Evolutionary conservation across 768 basidiomycete genomes (phyloP).

Genomic region (Collybia nuda): DNA sequence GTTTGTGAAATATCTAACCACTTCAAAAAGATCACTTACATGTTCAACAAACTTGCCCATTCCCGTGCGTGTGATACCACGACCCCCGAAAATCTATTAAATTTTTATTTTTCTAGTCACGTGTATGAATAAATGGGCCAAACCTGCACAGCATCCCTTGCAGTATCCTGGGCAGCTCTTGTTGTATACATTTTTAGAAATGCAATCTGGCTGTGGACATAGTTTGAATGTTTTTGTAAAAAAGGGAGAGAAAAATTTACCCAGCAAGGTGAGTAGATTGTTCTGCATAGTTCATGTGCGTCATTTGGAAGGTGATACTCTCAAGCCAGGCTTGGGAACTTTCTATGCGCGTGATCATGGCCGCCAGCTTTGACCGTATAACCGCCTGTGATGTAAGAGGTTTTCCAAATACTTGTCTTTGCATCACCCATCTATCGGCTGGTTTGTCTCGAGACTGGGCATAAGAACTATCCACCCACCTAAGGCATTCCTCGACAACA

Average conservation of each 20-base stretch:
- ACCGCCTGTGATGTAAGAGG: conserved; percentile 80
- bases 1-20: background rate
- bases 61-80: conserved; percentile 81
- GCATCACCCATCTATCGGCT: conserved; percentile 66
- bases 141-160: conserved; percentile 45
- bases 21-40: conserved; percentile 29
- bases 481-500: conserved; percentile 79
- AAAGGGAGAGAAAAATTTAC: conserved; percentile 28
- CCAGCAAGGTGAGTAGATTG: conserved; percentile 74
- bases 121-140: background rate
- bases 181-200: conserved; percentile 71
- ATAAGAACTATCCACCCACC: conserved; percentile 36
- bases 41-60: conserved; percentile 79
- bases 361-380: conserved; percentile 82
- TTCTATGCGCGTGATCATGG: conserved; percentile 77
- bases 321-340: conserved; percentile 75
- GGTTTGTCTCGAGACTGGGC: background rate
- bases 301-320: conserved; percentile 84
- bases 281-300: conserved; percentile 78
- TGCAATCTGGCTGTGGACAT: conserved; percentile 52
- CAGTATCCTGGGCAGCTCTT: conserved; percentile 61
- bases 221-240: background rate
- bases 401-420: conserved; percentile 90
- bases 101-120: conserved; percentile 31
- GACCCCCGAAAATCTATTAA: conserved; percentile 82